phyloP scores from a whole-genome alignment of 192 early-diverging fungal genomes.

The Gonapodya prolifera region DNA sequence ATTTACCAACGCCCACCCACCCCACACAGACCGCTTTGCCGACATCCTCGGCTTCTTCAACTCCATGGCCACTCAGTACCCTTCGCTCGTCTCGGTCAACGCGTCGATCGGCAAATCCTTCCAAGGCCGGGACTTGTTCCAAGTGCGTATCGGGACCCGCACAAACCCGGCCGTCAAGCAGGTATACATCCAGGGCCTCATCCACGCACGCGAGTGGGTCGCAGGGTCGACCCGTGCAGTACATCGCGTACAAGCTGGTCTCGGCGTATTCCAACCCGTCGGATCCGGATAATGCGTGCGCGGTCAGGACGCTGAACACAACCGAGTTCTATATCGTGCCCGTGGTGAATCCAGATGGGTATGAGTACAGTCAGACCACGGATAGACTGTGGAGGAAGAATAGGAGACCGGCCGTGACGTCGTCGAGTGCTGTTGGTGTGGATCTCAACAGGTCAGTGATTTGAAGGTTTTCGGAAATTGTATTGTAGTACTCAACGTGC shows the following conservation, averaged over 20 bases:
- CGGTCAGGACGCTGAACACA: constrained; percentile 21
- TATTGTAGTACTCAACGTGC: too few relatives aligned
- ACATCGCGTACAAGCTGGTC: constrained; percentile 26
- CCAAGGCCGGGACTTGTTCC: constrained; percentile 13
- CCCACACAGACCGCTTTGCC: constrained; percentile 18
- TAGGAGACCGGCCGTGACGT: too few relatives aligned
- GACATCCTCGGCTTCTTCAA: constrained; percentile 36
- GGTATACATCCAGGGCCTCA: constrained; percentile 23
- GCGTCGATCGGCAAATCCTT: constrained; percentile 43
- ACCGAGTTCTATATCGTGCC: constrained; percentile 41
- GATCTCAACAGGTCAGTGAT: not conserved
- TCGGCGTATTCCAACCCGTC: constrained; percentile 21
- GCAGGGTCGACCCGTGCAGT: constrained; percentile 32
- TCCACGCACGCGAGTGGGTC: constrained; percentile 48
- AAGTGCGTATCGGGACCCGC: not conserved
- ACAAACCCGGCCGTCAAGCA: too few relatives aligned
- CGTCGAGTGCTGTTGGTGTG: constrained; percentile 12
- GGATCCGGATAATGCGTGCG: constrained; percentile 13
- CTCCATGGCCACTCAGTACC: constrained; percentile 25
- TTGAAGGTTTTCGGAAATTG: not conserved
- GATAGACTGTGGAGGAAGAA: constrained; percentile 49
- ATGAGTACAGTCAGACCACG: constrained; percentile 30
- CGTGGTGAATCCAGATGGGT: constrained; percentile 45
- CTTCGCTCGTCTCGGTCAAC: constrained; percentile 32
- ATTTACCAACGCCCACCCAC: too few relatives aligned